phyloP scores from a whole-genome alignment of 176 grass and related monocot species.

The Oryza officinalis region DNA sequence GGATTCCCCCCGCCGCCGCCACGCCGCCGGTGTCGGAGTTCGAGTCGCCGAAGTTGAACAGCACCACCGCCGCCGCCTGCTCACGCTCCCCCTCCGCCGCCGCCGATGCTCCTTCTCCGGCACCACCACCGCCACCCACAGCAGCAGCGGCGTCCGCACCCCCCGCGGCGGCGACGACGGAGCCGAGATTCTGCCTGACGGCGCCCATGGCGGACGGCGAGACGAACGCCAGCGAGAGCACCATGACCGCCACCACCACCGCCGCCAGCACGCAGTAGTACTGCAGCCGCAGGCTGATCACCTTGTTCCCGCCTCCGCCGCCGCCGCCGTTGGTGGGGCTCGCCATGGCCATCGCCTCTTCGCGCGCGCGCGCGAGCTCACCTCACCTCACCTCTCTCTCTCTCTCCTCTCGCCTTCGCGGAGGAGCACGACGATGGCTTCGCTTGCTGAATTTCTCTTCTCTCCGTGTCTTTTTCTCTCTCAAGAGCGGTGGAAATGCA shows the following conservation, averaged over 20 bases:
- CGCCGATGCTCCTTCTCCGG: not conserved
- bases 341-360: conserved; percentile 37
- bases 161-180: not conserved
- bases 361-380: too few relatives aligned
- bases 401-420: too few relatives aligned
- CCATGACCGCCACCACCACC: conserved; percentile 39
- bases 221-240: conserved; percentile 46
- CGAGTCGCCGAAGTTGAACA: conserved; percentile 95
- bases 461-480: not conserved
- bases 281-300: conserved; percentile 55
- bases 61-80: not conserved
- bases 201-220: conserved; percentile 46
- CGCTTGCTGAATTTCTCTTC: not conserved
- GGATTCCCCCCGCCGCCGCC: conserved; percentile 59
- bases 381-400: too few relatives aligned
- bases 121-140: too few relatives aligned
- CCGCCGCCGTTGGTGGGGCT: conserved; percentile 26
- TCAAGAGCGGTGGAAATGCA: not conserved
- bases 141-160: not conserved
- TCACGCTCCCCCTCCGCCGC: not conserved
- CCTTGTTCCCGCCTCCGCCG: conserved; percentile 10
- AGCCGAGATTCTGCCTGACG: conserved; percentile 48
- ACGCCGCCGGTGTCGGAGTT: conserved; percentile 84
- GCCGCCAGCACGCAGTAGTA: conserved; percentile 58
- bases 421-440: too few relatives aligned